Percentiles rank a stretch among this genome's conserved stretches.
Conservation (phyloP, 2,329 filamentous ascomycete genomes). For the Pyricularia sp. region DNA sequence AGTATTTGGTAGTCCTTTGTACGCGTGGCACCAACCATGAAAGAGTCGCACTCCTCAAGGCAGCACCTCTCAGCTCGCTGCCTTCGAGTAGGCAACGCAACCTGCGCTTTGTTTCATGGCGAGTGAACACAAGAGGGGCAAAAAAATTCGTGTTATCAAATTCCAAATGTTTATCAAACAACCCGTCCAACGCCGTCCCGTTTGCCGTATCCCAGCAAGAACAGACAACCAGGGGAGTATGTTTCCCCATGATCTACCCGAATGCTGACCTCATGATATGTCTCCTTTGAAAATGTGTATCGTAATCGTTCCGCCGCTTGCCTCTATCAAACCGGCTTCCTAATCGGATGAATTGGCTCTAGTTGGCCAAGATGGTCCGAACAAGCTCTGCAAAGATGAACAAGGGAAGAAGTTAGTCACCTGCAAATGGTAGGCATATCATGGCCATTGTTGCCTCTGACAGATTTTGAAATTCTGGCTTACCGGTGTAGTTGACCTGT, state of each 20-base stretch:
- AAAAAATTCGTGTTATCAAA: neutral
- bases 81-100: neutral
- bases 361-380: neutral
- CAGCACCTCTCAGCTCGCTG: neutral
- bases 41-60: neutral
- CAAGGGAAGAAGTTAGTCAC: neutral
- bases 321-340: neutral
- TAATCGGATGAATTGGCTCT: neutral
- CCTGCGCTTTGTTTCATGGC: neutral
- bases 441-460: neutral
- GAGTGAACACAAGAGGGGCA: neutral
- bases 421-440: neutral
- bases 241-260: neutral
- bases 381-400: neutral
- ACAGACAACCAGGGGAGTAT: neutral
- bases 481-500: conserved; percentile 95
- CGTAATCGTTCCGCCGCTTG: neutral
- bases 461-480: neutral
- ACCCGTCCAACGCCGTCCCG: neutral
- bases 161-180: neutral
- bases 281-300: neutral
- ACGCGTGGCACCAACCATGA: neutral
- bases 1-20: too few species aligned
- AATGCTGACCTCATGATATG: neutral
- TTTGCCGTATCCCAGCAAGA: neutral